Evolutionary conservation across 495 filamentous ascomycete genomes (phyloP), one percentile per base, ranked within the genome.

Genomic region (Penicillium coprophilum): DNA sequence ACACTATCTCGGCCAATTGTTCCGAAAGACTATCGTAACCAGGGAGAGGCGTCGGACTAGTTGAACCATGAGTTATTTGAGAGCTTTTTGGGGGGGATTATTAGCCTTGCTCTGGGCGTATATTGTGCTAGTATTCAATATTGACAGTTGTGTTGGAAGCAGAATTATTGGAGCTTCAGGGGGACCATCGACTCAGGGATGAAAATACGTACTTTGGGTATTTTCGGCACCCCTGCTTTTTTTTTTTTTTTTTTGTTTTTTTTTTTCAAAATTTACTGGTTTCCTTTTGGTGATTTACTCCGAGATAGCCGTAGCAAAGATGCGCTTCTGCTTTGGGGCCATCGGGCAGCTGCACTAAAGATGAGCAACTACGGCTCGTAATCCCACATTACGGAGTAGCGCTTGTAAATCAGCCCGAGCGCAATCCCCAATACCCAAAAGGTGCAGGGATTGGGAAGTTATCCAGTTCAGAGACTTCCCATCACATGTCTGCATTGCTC

Each of bases 401-500:
- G n/a, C 38, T 67, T 64, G 20, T 13, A 56, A 67, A 64, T 53
- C 50, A 20, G 47, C 52, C 58, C 27, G 38, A 38, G 50, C 40
- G 50, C 44, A 59, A 57, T 57, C 55, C 55, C 50, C 34, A 52
- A 49, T 32, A 23, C 38, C n/a, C n/a, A n/a, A n/a, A n/a, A n/a
- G n/a, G n/a, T n/a, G 19, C 13, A 46, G 43, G 44, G 48, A n/a
- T n/a, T n/a, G n/a, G 34, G 4, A 50, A 31, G 20, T 39, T 21
- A 43, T 56, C 36, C 23, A 17, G 30, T 20, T 41, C 10, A 2
- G 24, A 53, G 12, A 15, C 5, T 34, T 11, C 12, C 27, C 39
- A 43, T 52, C 43, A 50, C 23, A 13, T 45, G n/a, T 39, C 23
- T 46, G 32, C 32, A 30, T 19, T 13, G 27, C 52, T 54, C 43